Conservation (phyloP, 768 basidiomycete genomes). For the Termitomyces sp. region DNA sequence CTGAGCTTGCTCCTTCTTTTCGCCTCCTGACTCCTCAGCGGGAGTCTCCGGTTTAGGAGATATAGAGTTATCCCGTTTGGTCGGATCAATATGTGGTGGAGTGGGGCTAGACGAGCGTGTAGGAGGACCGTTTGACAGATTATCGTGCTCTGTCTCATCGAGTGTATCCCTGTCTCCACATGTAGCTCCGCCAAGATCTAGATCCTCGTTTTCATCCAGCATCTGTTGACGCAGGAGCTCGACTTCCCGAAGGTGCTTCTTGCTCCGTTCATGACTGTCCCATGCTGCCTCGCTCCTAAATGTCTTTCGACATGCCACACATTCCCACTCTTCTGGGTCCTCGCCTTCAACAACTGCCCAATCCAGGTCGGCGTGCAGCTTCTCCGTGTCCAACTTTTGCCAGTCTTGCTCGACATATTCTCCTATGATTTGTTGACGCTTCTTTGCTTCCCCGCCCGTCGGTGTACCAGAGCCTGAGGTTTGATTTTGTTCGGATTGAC, state of each 20-base stretch:
- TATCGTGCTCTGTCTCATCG: slow-evolving; percentile 15
- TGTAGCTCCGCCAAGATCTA: slow-evolving; percentile 37
- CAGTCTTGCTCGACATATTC: slow-evolving; percentile 85
- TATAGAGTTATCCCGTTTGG: neutral
- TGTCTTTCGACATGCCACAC: slow-evolving; percentile 88
- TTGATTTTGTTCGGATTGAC: slow-evolving; percentile 32
- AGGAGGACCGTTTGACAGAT: neutral
- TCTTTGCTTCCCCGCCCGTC: slow-evolving; percentile 21
- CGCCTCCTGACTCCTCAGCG: slow-evolving; percentile 3
- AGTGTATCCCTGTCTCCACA: slow-evolving; percentile 24
- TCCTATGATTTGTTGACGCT: slow-evolving; percentile 31
- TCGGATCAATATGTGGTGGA: slow-evolving; percentile 5
- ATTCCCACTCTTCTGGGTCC: slow-evolving; percentile 85
- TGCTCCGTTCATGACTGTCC: slow-evolving; percentile 94
- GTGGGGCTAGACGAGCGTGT: slow-evolving; percentile 7
- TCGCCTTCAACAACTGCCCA: slow-evolving; percentile 74
- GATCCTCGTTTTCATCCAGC: slow-evolving; percentile 65
- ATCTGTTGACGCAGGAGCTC: slow-evolving; percentile 77
- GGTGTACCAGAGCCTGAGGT: slow-evolving; percentile 32
- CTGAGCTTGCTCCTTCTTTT: slow-evolving; percentile 11
- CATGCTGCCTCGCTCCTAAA: slow-evolving; percentile 93
- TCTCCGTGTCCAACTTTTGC: slow-evolving; percentile 61
- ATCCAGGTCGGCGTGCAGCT: slow-evolving; percentile 61
- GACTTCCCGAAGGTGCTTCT: slow-evolving; percentile 89
- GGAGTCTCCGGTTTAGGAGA: neutral